Base-by-base conservation (phyloP, 2,329 filamentous ascomycete genomes). In the Nemania abortiva region DNA sequence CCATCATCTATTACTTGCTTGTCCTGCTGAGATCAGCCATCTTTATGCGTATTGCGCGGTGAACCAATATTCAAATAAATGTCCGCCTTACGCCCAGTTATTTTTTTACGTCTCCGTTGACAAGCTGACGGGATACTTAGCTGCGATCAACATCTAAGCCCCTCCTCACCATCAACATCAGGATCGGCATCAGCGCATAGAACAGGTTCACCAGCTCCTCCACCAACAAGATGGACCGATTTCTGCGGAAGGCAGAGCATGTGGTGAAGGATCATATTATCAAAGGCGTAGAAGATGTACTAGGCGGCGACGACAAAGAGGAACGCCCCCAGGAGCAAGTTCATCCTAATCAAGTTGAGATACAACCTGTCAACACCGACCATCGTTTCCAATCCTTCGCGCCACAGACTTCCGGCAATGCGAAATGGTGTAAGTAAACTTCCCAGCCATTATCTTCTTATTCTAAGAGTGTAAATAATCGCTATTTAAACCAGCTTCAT, bases 381-480 rank as follows among this genome's bases (percentile, higher is more conserved):
- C 85, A 91, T 73, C 86, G 89, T 57, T 90, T 85, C 76, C 83
- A 86, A 68, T 90, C 88, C 68, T 97, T 97, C 82, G 92, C 92
- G 1, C 89, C 92, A 0, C 87, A 90, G 75, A 87, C 92, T 22
- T 87, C 88, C 37, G 91, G 91, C 65, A 91, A 94, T 76, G 89
- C 88, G 70, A 97, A 97, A 84, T 97, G 94, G 93, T 95, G 68
- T 70, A 70, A 59, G 68, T 65, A 31, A 22, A 34, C 15, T 20
- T 6, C 47, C n/a, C 15, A 27, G n/a, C 2, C 4, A 7, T 3
- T 11, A 34, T 27, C 9, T 6, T 27, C 27, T 24, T 34, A 34
- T 42, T 29, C 15, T 49, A 5, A 53, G 1, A 2, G 3, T 22
- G 18, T 13, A 29, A 24, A 52, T 37, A 6, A 47, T 5, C n/a